A percentile compares a stretch with the other conserved stretches of the same genome.
phyloP scores from a whole-genome alignment of 495 filamentous ascomycete species.

The Daldinia decipiens region DNA sequence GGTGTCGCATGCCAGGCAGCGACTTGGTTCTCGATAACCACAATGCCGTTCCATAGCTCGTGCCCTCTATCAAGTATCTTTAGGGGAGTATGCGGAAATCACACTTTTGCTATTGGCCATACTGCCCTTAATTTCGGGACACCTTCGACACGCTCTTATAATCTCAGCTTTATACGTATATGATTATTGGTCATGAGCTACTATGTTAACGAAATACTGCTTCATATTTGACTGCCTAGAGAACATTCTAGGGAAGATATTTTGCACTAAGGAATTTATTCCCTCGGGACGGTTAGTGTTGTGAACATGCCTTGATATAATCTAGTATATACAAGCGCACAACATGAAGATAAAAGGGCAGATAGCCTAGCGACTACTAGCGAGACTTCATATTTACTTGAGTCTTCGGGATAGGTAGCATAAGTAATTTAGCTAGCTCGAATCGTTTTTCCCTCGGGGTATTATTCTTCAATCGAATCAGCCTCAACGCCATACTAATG shows the following conservation, averaged over 20 bases:
- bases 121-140: no score
- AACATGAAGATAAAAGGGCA: neutral
- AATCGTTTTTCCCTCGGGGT: slow-evolving; percentile 12
- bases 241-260: neutral
- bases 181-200: neutral
- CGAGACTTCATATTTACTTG: neutral
- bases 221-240: neutral
- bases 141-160: no score
- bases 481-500: slow-evolving; percentile 29
- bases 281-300: neutral
- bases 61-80: no score
- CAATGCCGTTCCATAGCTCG: no score
- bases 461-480: slow-evolving; percentile 25
- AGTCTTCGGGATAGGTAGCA: neutral
- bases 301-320: neutral
- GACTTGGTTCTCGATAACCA: no score
- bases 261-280: neutral
- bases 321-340: neutral
- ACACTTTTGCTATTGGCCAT: no score
- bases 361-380: neutral
- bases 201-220: neutral
- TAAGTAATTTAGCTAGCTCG: slow-evolving; percentile 8
- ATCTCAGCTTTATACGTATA: no score
- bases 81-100: no score
- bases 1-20: no score